Conservation (phyloP, 495 filamentous ascomycete genomes). For the Apodospora peruviana region DNA sequence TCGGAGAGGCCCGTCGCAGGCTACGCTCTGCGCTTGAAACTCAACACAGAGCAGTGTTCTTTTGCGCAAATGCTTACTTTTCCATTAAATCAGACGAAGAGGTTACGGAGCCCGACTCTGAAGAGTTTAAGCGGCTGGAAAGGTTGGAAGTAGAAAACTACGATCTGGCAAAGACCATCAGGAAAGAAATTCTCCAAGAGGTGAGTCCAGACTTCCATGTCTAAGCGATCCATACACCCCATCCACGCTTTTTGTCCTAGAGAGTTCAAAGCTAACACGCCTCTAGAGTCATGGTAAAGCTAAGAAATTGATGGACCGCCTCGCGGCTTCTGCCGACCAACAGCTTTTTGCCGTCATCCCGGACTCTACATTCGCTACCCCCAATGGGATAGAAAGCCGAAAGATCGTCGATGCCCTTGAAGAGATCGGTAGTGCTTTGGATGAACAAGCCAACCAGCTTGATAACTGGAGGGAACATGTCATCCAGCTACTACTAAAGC, state of each 20-base stretch:
- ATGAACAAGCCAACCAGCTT: slow-evolving; percentile 63
- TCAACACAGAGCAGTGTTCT: slow-evolving; percentile 78
- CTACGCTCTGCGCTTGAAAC: slow-evolving; percentile 70
- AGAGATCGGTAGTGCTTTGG: slow-evolving; percentile 48
- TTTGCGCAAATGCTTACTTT: slow-evolving; percentile 74
- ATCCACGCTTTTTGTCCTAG: not conserved
- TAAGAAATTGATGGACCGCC: slow-evolving; percentile 40
- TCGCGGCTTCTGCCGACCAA: slow-evolving; percentile 34
- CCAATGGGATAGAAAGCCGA: slow-evolving; percentile 32
- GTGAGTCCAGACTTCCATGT: slow-evolving; percentile 10
- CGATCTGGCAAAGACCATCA: slow-evolving; percentile 66
- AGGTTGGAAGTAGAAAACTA: slow-evolving; percentile 67
- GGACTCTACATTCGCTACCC: slow-evolving; percentile 26
- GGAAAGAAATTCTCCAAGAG: slow-evolving; percentile 66
- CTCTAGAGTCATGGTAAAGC: slow-evolving; percentile 25
- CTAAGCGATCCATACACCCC: too few relatives aligned
- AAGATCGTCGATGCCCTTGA: slow-evolving; percentile 23
- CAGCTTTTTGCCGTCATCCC: slow-evolving; percentile 62
- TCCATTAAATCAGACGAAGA: slow-evolving; percentile 68
- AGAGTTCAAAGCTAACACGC: slow-evolving; percentile 5
- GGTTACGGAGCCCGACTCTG: slow-evolving; percentile 57
- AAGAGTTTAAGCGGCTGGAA: slow-evolving; percentile 59
- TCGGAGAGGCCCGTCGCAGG: slow-evolving; percentile 57
- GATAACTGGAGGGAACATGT: slow-evolving; percentile 68
- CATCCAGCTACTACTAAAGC: slow-evolving; percentile 60